Evolutionary conservation across 73 alveolate genomes (phyloP).

Genomic region (Paramecium bursaria): DNA sequence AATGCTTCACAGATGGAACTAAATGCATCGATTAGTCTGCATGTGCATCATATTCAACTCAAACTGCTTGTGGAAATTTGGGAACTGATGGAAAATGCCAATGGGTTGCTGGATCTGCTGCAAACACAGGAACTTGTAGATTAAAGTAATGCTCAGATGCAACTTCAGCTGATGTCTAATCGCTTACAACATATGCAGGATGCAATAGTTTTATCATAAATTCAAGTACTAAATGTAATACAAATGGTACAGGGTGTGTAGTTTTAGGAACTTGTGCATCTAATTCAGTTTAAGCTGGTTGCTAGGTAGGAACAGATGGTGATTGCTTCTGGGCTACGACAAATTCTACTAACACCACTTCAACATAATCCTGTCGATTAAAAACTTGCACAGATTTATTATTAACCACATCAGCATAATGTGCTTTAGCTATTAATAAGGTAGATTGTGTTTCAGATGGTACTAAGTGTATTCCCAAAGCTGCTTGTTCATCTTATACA

Average conservation of each 20-base stretch:
- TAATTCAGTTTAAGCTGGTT: constrained; percentile 16
- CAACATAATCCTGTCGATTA: constrained; percentile 15
- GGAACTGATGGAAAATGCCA: constrained; percentile 46
- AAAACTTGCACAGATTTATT: constrained; percentile 5
- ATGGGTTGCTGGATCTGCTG: neutral
- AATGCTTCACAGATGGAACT: constrained; percentile 41
- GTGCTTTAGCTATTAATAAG: neutral
- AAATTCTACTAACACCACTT: neutral
- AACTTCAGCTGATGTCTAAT: neutral
- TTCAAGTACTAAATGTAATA: constrained; percentile 23
- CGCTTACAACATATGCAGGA: neutral
- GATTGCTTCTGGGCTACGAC: constrained; percentile 11
- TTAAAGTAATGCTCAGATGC: constrained; percentile 33
- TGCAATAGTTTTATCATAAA: neutral
- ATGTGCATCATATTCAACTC: constrained; percentile 21
- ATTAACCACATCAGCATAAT: neutral
- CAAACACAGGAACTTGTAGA: neutral
- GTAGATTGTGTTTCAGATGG: constrained; percentile 38
- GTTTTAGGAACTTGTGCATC: constrained; percentile 15
- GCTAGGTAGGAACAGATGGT: constrained; percentile 37
- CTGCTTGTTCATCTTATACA: constrained; percentile 22
- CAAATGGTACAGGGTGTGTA: constrained; percentile 41
- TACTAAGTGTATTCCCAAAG: constrained; percentile 23
- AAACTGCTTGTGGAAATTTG: constrained; percentile 1
- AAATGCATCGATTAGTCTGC: constrained; percentile 10